Base-by-base conservation (phyloP, 179 eudicot genomes). In the Patellifolia procumbens region DNA sequence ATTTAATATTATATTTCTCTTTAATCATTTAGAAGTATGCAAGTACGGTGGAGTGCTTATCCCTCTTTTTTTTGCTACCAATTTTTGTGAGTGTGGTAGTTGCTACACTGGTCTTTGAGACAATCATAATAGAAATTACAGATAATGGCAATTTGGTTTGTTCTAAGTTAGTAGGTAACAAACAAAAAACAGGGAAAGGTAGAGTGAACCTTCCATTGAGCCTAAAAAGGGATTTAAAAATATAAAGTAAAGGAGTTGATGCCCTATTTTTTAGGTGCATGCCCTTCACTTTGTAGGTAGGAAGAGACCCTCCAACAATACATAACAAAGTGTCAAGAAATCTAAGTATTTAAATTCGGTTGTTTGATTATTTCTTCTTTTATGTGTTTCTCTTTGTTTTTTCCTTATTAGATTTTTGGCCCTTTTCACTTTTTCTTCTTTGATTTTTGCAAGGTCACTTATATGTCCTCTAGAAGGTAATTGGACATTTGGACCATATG, bases 31-130 rank as follows among this genome's bases (percentile, higher is more conserved):
- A 65, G 5, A 64, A 66, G 24, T 68, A 26, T 46, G 11, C 39
- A 26, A 17, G 72, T 68, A 68, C 26, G 72, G 56, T 68, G 37
- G 22, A 68, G 32, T 68, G 39, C 72, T 68, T 46, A 68, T 68
- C 72, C 20, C 22, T 59, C 12, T 15, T 45, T 45, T 15, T 45
- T 45, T 45, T 16, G 55, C 28, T 39, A 39, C 31, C 70, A 39
- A 37, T 46, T 10, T 6, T 13, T 68, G 16, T 67, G 58, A 8
- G 39, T 48, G 55, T 68, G 72, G 58, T 68, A 58, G 58, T 68
- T 68, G 58, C 28, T 28, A 48, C 58, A 68, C 58, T 46, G 6
- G n/a, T 22, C 72, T 43, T 68, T 67, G 6, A 35, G n/a, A 68
- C 34, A 66, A 66, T 66, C 49, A 66, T 67, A 24, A n/a, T 2